Percentiles rank a stretch among this genome's conserved stretches.
Conservation (phyloP, 2,329 filamentous ascomycete genomes). For the Colletotrichum tabaci region DNA sequence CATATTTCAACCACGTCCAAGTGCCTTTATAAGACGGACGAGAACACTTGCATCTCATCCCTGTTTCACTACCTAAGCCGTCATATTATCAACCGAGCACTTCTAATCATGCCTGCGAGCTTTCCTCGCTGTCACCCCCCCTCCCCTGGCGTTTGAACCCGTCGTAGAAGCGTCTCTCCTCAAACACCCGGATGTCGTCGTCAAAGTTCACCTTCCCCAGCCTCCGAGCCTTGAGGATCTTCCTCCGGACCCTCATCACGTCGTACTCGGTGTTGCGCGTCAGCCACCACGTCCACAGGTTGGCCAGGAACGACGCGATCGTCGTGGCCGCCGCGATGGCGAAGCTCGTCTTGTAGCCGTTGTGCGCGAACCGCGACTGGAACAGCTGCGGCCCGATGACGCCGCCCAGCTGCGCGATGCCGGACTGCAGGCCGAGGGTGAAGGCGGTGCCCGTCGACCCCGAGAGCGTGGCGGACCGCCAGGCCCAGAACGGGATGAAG, state of each 20-base stretch:
- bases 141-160: conserved; percentile 3
- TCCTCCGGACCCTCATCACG: conserved; percentile 44
- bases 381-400: conserved; percentile 62
- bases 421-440: conserved; percentile 59
- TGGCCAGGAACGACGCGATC: conserved; percentile 46
- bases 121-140: conserved; percentile 3
- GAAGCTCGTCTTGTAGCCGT: conserved; percentile 49
- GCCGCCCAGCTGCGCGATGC: conserved; percentile 61
- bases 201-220: conserved; percentile 39
- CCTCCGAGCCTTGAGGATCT: conserved; percentile 40
- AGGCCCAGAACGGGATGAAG: conserved; percentile 63
- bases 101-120: conserved; percentile 1
- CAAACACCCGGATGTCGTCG: conserved; percentile 26
- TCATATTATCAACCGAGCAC: background rate
- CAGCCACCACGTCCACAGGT: conserved; percentile 47
- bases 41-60: background rate
- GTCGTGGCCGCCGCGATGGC: conserved; percentile 46
- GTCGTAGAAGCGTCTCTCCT: conserved; percentile 25
- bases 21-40: background rate
- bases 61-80: background rate
- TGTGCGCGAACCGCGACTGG: conserved; percentile 57
- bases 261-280: conserved; percentile 47
- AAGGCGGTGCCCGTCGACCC: conserved; percentile 62
- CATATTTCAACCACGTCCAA: background rate
- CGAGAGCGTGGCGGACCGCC: conserved; percentile 58